Evolutionary conservation across 352 stramenopile genomes (phyloP).

Genomic region (Aphanomyces invadans): DNA sequence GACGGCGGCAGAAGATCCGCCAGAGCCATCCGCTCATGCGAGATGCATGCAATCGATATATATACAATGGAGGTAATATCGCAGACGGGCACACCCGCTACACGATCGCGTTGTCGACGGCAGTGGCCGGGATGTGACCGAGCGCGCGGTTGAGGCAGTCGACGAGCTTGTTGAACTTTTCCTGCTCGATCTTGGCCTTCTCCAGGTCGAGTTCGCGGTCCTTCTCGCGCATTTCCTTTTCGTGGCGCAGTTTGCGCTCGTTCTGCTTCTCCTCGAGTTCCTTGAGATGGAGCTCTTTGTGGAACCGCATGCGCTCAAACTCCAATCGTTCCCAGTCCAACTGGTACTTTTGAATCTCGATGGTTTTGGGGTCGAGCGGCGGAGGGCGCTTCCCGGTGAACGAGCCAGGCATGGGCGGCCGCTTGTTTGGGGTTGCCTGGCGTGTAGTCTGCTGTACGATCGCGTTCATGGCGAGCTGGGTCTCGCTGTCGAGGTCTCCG

Average conservation of each 20-base stretch:
- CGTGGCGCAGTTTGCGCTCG: constrained; percentile 16
- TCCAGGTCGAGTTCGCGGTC: constrained; percentile 19
- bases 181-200: constrained; percentile 22
- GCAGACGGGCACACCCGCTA: too few species aligned
- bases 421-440: constrained; percentile 2
- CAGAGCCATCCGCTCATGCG: not conserved
- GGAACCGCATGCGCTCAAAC: constrained; percentile 22
- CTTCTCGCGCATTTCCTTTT: constrained; percentile 23
- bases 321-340: constrained; percentile 18
- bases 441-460: constrained; percentile 6
- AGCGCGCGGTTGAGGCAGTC: constrained; percentile 7
- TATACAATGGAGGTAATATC: too few species aligned
- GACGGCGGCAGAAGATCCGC: not conserved
- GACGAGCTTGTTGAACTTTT: constrained; percentile 24
- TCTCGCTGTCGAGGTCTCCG: constrained; percentile 8
- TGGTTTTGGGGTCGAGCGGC: constrained; percentile 15
- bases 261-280: constrained; percentile 17
- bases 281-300: constrained; percentile 16
- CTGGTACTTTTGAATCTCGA: constrained; percentile 21
- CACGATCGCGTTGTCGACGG: constrained; percentile 5
- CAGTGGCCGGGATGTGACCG: not conserved
- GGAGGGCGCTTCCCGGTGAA: not conserved
- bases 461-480: constrained; percentile 10
- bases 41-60: too few species aligned
- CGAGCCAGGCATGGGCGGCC: not conserved